A percentile compares a stretch with the other conserved stretches of the same genome.
Conservation (phyloP, 169 alveolate genomes). For the Neospora caninum region DNA sequence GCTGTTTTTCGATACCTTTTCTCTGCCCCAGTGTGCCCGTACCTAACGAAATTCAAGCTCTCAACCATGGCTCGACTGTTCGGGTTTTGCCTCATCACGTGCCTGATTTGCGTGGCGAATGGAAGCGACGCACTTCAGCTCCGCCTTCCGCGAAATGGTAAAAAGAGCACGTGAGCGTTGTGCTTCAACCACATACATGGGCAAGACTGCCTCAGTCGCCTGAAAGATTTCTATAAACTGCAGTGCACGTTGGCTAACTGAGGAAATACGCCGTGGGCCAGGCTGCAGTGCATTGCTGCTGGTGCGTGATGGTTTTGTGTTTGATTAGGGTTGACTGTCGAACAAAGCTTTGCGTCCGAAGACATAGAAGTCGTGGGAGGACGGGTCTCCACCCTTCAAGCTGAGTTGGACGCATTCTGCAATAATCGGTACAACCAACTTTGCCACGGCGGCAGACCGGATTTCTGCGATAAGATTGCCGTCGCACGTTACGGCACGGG, state of each 20-base stretch:
- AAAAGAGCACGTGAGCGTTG: too few species aligned
- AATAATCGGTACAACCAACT: background rate
- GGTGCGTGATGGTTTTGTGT: background rate
- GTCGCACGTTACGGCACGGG: conserved; percentile 18
- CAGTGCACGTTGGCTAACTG: background rate
- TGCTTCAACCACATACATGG: too few species aligned
- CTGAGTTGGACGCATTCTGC: background rate
- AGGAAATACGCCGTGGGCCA: background rate
- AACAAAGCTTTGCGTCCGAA: background rate
- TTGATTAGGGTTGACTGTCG: background rate
- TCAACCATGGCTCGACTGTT: background rate
- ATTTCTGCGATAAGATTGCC: background rate
- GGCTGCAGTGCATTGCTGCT: background rate
- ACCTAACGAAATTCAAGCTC: background rate
- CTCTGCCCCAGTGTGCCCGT: too few species aligned
- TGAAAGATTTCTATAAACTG: too few species aligned
- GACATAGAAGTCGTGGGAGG: background rate
- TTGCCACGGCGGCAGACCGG: background rate
- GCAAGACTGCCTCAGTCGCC: too few species aligned
- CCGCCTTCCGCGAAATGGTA: background rate
- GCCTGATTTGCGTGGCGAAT: background rate
- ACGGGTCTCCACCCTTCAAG: background rate
- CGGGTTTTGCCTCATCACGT: background rate
- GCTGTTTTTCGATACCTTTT: too few species aligned
- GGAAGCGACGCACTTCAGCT: background rate